Percentiles rank a stretch among this genome's conserved stretches.
phyloP scores from a whole-genome alignment of 345 rosid species.

The Atalantia buxifolia region DNA sequence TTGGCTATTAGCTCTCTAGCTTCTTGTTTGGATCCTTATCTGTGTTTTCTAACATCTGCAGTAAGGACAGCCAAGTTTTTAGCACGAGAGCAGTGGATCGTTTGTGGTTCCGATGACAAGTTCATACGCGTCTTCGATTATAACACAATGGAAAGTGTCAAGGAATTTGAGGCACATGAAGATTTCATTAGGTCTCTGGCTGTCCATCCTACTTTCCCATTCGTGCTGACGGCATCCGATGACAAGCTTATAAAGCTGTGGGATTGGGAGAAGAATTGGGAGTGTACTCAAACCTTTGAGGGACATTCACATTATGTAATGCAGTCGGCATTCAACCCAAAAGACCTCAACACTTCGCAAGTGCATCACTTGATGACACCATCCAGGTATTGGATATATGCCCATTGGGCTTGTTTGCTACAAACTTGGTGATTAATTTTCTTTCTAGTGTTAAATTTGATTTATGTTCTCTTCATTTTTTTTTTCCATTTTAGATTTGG shows the following conservation, averaged over 20 bases:
- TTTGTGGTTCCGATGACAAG: conserved; percentile 96
- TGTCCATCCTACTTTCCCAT: conserved; percentile 91
- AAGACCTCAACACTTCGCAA: conserved; percentile 90
- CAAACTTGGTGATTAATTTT: conserved; percentile 3
- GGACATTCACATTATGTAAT: conserved; percentile 99
- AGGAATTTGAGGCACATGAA: conserved; percentile 95
- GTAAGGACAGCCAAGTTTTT: conserved; percentile 95
- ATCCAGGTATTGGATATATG: conserved; percentile 50
- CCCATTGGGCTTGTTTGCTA: background rate
- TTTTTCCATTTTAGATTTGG: conserved; percentile 62
- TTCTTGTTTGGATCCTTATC: conserved; percentile 3
- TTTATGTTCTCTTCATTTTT: background rate
- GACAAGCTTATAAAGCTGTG: conserved; percentile 99
- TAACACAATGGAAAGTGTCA: conserved; percentile 87
- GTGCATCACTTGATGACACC: conserved; percentile 97
- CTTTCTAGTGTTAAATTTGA: background rate
- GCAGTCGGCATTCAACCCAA: conserved; percentile 95
- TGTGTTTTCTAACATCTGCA: conserved; percentile 29
- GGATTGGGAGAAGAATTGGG: conserved; percentile 99
- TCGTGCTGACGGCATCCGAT: conserved; percentile 92
- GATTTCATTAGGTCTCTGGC: conserved; percentile 95
- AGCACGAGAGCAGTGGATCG: conserved; percentile 87
- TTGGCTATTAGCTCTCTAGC: background rate
- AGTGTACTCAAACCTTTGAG: conserved; percentile 85
- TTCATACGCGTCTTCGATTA: conserved; percentile 85